Conservation (phyloP, 805 yeast genomes). For the Metschnikowia lachancei region DNA sequence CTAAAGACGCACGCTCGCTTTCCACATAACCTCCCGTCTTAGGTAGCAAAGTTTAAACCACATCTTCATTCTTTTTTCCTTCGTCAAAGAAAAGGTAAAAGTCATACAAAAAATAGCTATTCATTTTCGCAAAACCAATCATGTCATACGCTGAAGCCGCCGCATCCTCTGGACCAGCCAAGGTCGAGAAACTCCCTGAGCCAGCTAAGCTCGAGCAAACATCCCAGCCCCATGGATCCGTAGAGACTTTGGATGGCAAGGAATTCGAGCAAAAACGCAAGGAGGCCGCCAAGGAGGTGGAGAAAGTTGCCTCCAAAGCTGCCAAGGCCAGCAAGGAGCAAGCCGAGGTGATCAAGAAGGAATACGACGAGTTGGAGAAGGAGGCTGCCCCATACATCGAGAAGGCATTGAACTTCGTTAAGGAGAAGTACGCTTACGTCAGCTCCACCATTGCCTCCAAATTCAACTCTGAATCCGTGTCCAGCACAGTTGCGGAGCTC, state of each 20-base stretch:
- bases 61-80: neutral
- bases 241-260: slow-evolving; percentile 23
- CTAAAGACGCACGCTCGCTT: slow-evolving; percentile 7
- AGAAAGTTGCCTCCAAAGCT: slow-evolving; percentile 20
- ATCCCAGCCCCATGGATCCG: slow-evolving; percentile 25
- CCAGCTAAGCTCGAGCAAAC: slow-evolving; percentile 26
- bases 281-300: slow-evolving; percentile 26
- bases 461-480: slow-evolving; percentile 16
- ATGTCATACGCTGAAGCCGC: slow-evolving; percentile 42
- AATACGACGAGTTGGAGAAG: slow-evolving; percentile 21
- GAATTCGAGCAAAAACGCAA: slow-evolving; percentile 25
- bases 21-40: neutral
- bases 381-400: slow-evolving; percentile 26
- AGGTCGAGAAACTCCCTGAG: slow-evolving; percentile 30
- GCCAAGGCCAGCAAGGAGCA: slow-evolving; percentile 21
- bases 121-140: slow-evolving; percentile 1
- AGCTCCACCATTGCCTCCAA: slow-evolving; percentile 16
- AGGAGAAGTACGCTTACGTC: slow-evolving; percentile 21
- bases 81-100: neutral
- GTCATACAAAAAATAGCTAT: neutral
- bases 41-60: too few relatives aligned
- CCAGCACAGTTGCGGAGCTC: slow-evolving; percentile 39
- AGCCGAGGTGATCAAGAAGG: slow-evolving; percentile 23
- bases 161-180: slow-evolving; percentile 36
- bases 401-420: slow-evolving; percentile 19